phyloP scores from a whole-genome alignment of 495 filamentous ascomycete genomes.

The Tetracladium setigerum region DNA sequence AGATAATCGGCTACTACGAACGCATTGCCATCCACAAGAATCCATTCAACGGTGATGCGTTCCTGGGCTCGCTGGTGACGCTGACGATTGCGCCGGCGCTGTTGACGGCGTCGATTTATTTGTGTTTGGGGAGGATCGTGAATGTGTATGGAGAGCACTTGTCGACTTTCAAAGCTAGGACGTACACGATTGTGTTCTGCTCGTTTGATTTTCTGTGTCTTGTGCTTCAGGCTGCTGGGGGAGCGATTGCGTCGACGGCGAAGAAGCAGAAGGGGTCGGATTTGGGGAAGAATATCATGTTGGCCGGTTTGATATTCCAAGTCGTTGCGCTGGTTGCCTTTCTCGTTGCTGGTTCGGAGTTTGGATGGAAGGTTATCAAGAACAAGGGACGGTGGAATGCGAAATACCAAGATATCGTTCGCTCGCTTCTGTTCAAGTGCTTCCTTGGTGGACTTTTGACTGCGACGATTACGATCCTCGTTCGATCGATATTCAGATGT shows the following conservation, averaged over 20 bases:
- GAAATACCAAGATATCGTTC: conserved; percentile 9
- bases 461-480: conserved; percentile 27
- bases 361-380: conserved; percentile 17
- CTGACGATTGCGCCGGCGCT: conserved; percentile 49
- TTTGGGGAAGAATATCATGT: conserved; percentile 1
- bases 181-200: conserved; percentile 42
- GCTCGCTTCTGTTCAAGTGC: conserved; percentile 11
- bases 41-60: conserved; percentile 27
- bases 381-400: conserved; percentile 16
- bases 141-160: conserved; percentile 34
- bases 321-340: conserved; percentile 14
- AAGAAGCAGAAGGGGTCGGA: not conserved
- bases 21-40: conserved; percentile 31
- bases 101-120: conserved; percentile 46
- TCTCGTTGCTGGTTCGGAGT: conserved; percentile 9
- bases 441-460: conserved; percentile 15
- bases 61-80: conserved; percentile 34
- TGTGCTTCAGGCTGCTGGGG: conserved; percentile 45
- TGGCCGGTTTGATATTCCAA: conserved; percentile 6
- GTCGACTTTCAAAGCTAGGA: conserved; percentile 37
- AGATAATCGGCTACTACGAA: conserved; percentile 31
- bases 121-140: conserved; percentile 45
- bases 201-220: conserved; percentile 41
- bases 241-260: conserved; percentile 28
- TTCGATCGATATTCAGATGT: conserved; percentile 27